Percentiles rank a stretch among this genome's conserved stretches.
phyloP scores from a whole-genome alignment of 306 rosid species.

The Styphnolobium japonicum region DNA sequence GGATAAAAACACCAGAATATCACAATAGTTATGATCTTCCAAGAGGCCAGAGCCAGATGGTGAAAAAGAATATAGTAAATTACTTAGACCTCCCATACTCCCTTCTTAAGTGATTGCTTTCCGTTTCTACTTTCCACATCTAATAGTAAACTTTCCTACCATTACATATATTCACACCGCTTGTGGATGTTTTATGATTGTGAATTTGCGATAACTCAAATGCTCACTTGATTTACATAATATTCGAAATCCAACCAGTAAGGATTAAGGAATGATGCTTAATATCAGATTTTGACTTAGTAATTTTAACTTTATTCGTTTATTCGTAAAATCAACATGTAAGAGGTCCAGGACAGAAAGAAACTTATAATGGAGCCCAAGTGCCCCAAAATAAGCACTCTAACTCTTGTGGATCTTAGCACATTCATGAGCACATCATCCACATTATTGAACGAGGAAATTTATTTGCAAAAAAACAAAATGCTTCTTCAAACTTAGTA shows the following conservation, averaged over 20 bases:
- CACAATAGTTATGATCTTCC: background rate
- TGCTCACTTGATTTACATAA: background rate
- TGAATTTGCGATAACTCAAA: background rate
- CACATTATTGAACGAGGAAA: background rate
- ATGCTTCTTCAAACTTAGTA: background rate
- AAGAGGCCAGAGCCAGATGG: background rate
- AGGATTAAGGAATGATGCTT: background rate
- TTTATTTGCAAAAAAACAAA: background rate
- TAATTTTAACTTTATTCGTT: background rate
- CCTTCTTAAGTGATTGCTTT: background rate
- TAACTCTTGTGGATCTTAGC: background rate
- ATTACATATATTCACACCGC: background rate
- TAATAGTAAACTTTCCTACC: background rate
- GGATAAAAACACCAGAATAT: background rate
- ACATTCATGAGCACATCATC: background rate
- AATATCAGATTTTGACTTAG: background rate
- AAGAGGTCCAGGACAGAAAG: background rate
- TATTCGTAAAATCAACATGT: background rate
- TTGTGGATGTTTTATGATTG: background rate
- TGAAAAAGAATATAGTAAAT: background rate
- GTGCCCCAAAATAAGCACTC: background rate
- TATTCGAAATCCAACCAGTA: background rate
- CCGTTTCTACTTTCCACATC: background rate
- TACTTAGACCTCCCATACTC: background rate
- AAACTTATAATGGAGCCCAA: background rate